Evolutionary conservation across 805 yeast species (phyloP).

Genomic region (Lachancea meyersii): DNA sequence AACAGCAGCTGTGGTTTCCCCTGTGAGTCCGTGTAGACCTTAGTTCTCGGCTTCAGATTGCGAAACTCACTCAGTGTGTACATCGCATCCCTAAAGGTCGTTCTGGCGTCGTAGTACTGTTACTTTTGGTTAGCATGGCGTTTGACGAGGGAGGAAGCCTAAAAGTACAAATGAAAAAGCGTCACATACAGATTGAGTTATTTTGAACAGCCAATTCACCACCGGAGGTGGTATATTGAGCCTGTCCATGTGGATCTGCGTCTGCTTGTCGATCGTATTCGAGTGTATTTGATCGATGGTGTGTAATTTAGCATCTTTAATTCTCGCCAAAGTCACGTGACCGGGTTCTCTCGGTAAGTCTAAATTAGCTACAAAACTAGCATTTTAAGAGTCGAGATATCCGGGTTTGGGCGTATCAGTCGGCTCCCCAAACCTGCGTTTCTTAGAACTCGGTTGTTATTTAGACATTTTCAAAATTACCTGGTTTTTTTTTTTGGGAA

Average conservation of each 20-base stretch:
- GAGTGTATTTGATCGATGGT: neutral
- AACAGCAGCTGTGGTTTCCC: conserved; percentile 59
- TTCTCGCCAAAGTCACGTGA: too few relatives aligned
- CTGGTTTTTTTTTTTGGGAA: too few relatives aligned
- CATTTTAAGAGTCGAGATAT: too few relatives aligned
- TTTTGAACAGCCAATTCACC: conserved; percentile 53
- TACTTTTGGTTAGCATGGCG: conserved; percentile 12
- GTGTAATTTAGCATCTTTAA: too few relatives aligned
- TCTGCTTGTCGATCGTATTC: too few relatives aligned
- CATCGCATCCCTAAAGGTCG: conserved; percentile 54
- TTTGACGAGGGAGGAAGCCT: neutral
- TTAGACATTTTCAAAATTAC: too few relatives aligned
- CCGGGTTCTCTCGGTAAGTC: too few relatives aligned
- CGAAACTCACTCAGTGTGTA: conserved; percentile 43
- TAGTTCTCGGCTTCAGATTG: conserved; percentile 63
- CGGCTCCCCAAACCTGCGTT: too few relatives aligned
- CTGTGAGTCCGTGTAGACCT: conserved; percentile 47
- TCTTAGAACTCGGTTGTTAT: too few relatives aligned
- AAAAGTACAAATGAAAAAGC: neutral
- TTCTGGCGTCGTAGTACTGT: conserved; percentile 54
- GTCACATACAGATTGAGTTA: conserved; percentile 41
- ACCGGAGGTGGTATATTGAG: conserved; percentile 36
- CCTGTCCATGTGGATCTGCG: conserved; percentile 7
- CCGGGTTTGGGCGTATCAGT: too few relatives aligned
- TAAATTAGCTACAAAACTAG: too few relatives aligned